Conservation (phyloP, 2,329 filamentous ascomycete genomes). For the Dothistroma pini region DNA sequence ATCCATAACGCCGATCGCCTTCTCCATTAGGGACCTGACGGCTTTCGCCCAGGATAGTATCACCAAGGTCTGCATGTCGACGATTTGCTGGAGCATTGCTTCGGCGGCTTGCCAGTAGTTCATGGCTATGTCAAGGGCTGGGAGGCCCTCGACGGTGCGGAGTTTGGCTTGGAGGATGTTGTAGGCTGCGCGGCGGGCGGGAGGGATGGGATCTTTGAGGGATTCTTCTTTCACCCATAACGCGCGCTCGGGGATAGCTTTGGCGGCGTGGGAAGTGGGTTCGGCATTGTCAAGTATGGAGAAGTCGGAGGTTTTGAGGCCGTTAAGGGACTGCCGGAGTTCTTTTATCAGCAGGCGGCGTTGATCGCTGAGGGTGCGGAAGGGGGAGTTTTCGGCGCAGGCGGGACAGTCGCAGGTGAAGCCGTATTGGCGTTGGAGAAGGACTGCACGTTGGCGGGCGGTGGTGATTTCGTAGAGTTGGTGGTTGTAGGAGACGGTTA, state of each 20-base stretch:
- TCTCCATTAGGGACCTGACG: constrained; percentile 9
- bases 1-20: constrained; percentile 12
- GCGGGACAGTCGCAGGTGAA: constrained; percentile 10
- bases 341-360: constrained; percentile 4
- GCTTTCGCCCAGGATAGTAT: constrained; percentile 8
- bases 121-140: constrained; percentile 1
- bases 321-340: background rate
- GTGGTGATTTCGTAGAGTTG: constrained; percentile 13
- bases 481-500: constrained; percentile 12
- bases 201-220: background rate
- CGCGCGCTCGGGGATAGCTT: background rate
- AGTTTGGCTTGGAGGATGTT: constrained; percentile 7
- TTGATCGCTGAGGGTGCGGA: background rate
- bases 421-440: constrained; percentile 12
- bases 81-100: constrained; percentile 10
- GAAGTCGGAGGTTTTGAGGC: constrained; percentile 5
- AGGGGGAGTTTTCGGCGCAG: background rate
- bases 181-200: background rate
- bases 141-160: constrained; percentile 10
- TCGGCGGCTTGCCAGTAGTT: constrained; percentile 14
- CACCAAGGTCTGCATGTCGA: constrained; percentile 7
- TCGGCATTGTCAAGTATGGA: background rate
- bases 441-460: constrained; percentile 5
- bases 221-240: constrained; percentile 10
- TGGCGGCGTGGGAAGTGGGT: background rate